These are phyloP conservation scores for Phytophthora colocasiae DNA, from an alignment of 352 stramenopile genomes.

Conservation along the genomic window DNA sequence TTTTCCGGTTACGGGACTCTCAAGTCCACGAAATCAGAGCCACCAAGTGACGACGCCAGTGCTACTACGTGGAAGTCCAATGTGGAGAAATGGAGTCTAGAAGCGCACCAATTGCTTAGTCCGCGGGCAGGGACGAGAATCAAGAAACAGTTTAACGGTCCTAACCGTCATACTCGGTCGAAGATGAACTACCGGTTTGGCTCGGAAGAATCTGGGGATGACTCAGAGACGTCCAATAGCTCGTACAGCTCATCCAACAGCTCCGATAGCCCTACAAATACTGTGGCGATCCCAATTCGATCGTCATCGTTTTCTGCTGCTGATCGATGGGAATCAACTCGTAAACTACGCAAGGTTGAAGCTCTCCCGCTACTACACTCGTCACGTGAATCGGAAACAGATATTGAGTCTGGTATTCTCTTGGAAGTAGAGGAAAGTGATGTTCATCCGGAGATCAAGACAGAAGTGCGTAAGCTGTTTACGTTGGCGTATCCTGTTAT, in stretches of 20 bases:
- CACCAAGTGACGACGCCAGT: slow-evolving; percentile 11
- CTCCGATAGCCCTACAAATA: slow-evolving; percentile 14
- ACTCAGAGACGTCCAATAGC: slow-evolving; percentile 52
- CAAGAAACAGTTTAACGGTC: slow-evolving; percentile 34
- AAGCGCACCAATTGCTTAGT: slow-evolving; percentile 39
- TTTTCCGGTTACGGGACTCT: slow-evolving; percentile 35
- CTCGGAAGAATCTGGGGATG: slow-evolving; percentile 46
- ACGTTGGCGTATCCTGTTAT: slow-evolving; percentile 67
- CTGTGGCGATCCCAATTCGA: slow-evolving; percentile 20
- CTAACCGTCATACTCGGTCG: slow-evolving; percentile 4
- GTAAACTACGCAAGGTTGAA: slow-evolving; percentile 28
- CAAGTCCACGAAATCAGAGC: slow-evolving; percentile 21
- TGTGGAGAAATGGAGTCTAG: slow-evolving; percentile 49
- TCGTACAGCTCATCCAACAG: slow-evolving; percentile 47
- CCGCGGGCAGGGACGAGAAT: slow-evolving; percentile 39
- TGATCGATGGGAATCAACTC: slow-evolving; percentile 27
- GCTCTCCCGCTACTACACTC: slow-evolving; percentile 46
- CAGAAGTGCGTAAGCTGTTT: slow-evolving; percentile 41
- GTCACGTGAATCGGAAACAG: slow-evolving; percentile 21
- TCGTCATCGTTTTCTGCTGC: slow-evolving; percentile 30
- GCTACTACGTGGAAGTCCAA: slow-evolving; percentile 52
- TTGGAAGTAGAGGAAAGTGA: slow-evolving; percentile 25
- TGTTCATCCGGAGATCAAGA: slow-evolving; percentile 34
- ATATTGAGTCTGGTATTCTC: slow-evolving; percentile 35
- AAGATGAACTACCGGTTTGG: slow-evolving; percentile 13